phyloP scores from a whole-genome alignment of 306 rosid genomes.

The Nissolia schottii region DNA sequence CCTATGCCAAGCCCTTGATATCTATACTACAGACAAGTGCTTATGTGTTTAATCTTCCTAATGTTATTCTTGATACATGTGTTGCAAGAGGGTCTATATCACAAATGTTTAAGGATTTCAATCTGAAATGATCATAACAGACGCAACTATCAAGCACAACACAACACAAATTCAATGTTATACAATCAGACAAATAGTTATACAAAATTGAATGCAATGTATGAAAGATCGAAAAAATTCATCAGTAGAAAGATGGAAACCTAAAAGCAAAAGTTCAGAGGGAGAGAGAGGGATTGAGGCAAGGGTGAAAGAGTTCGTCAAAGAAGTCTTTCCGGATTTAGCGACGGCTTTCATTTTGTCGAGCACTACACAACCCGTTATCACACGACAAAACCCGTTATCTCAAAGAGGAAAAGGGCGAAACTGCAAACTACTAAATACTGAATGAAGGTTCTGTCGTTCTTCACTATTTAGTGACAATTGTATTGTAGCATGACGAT shows the following conservation, averaged over 20 bases:
- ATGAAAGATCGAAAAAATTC: not conserved
- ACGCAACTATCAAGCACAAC: not conserved
- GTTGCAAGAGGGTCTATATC: too few species aligned
- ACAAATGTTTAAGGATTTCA: slow-evolving; percentile 80
- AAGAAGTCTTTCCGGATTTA: slow-evolving; percentile 48
- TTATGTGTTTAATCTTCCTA: too few species aligned
- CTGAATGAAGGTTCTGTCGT: not conserved
- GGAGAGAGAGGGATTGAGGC: slow-evolving; percentile 40
- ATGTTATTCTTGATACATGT: too few species aligned
- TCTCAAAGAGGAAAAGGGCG: not conserved
- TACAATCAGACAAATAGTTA: not conserved
- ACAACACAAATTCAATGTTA: too few species aligned
- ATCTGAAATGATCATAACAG: slow-evolving; percentile 44
- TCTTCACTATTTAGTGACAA: not conserved
- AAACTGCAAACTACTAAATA: too few species aligned
- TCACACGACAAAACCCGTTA: slow-evolving; percentile 12
- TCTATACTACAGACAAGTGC: too few species aligned
- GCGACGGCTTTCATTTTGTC: slow-evolving; percentile 49
- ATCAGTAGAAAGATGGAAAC: not conserved
- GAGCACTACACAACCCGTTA: slow-evolving; percentile 31
- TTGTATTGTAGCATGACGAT: too few species aligned
- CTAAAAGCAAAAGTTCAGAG: not conserved
- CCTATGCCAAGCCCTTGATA: too few species aligned
- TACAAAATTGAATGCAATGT: not conserved
- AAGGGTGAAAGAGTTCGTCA: slow-evolving; percentile 37